Evolutionary conservation across 306 rosid genomes (phyloP).

Genomic region (Cicer chorassanicum): DNA sequence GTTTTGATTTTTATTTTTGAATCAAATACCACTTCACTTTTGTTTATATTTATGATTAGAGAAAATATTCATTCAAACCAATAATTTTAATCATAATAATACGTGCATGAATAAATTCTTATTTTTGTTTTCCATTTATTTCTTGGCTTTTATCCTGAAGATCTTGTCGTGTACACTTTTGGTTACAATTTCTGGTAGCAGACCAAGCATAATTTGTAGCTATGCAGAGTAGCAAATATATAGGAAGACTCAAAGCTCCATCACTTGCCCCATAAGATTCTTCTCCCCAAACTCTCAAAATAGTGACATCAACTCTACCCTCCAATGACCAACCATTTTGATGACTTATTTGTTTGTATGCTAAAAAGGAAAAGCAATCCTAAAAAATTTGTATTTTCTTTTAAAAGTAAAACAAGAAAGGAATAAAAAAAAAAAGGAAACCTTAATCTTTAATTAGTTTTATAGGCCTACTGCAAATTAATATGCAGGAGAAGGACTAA

Average conservation of each 20-base stretch:
- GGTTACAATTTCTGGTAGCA: slow-evolving; percentile 67
- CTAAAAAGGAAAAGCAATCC: slow-evolving; percentile 36
- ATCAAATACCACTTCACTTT: too few relatives aligned
- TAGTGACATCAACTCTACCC: slow-evolving; percentile 42
- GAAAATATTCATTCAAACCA: slow-evolving; percentile 25
- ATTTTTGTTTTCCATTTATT: slow-evolving; percentile 29
- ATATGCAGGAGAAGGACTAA: too few relatives aligned
- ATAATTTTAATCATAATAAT: slow-evolving; percentile 37
- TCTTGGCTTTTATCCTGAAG: slow-evolving; percentile 47
- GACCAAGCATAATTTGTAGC: slow-evolving; percentile 58
- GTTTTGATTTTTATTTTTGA: too few relatives aligned
- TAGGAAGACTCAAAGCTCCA: slow-evolving; percentile 68
- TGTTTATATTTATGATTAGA: too few relatives aligned
- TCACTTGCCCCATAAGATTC: slow-evolving; percentile 82
- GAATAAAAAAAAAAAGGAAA: slow-evolving; percentile 4
- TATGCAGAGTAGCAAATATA: slow-evolving; percentile 55
- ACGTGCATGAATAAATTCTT: slow-evolving; percentile 19
- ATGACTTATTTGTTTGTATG: slow-evolving; percentile 45
- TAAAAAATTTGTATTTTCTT: background rate
- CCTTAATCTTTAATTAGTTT: too few relatives aligned
- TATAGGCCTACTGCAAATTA: too few relatives aligned
- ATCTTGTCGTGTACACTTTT: slow-evolving; percentile 65
- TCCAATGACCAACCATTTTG: slow-evolving; percentile 43
- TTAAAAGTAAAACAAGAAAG: background rate
- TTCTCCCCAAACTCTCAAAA: slow-evolving; percentile 64